Conservation (phyloP, 1,139 yeast genomes). For the Blastobotrys illinoisensis region DNA sequence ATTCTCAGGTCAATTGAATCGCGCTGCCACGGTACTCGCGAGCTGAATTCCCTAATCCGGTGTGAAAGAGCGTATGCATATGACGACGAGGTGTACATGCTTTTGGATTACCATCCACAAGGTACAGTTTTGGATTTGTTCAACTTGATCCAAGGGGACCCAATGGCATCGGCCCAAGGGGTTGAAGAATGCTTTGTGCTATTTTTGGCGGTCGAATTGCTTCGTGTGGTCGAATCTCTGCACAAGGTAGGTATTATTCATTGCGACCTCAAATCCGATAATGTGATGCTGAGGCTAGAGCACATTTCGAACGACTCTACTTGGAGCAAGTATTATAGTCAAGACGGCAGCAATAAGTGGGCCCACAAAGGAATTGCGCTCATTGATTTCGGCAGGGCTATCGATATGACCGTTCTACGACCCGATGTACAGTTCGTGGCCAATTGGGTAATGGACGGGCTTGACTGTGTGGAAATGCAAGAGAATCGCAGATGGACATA, state of each 20-base stretch:
- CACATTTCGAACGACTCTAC: conserved; percentile 14
- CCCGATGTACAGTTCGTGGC: conserved; percentile 50
- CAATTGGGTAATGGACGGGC: conserved; percentile 61
- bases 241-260: conserved; percentile 69
- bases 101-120: conserved; percentile 63
- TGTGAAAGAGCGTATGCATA: conserved; percentile 53
- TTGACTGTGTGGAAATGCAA: conserved; percentile 74
- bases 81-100: conserved; percentile 67
- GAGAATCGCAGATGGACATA: conserved; percentile 62
- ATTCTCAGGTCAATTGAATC: conserved; percentile 37
- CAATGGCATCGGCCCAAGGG: conserved; percentile 14
- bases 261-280: conserved; percentile 83
- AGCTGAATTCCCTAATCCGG: conserved; percentile 42
- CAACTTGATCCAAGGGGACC: conserved; percentile 36
- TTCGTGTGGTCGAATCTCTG: conserved; percentile 54
- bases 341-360: conserved; percentile 46
- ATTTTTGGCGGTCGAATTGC: conserved; percentile 57
- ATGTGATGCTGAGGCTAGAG: conserved; percentile 70
- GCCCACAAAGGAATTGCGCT: conserved; percentile 51
- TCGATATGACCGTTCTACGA: conserved; percentile 57
- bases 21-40: conserved; percentile 27
- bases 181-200: conserved; percentile 61
- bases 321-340: conserved; percentile 24
- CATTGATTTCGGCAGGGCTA: conserved; percentile 80
- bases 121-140: conserved; percentile 77